Evolutionary conservation across 2,329 filamentous ascomycete genomes (phyloP).

Genomic region (Nothomitra cinnamomea): DNA sequence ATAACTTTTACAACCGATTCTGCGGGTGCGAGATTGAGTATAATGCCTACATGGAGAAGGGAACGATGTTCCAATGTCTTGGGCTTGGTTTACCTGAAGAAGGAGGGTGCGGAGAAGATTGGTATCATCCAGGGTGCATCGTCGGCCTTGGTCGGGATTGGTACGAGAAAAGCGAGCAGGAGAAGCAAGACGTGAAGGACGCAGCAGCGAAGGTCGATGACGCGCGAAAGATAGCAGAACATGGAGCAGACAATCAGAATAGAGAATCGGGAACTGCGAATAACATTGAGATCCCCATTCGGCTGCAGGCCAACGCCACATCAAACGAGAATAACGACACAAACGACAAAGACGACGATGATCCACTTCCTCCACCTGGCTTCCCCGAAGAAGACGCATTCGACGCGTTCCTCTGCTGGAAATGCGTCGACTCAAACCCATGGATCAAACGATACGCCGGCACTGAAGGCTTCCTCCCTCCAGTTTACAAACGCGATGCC

Average conservation of each 20-base stretch:
- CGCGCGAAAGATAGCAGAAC: neutral
- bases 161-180: slow-evolving; percentile 33
- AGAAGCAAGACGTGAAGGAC: slow-evolving; percentile 19
- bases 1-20: slow-evolving; percentile 87
- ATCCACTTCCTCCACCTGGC: slow-evolving; percentile 56
- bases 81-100: slow-evolving; percentile 64
- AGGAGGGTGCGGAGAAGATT: slow-evolving; percentile 89
- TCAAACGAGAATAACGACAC: slow-evolving; percentile 11
- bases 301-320: slow-evolving; percentile 12
- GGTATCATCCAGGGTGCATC: slow-evolving; percentile 91
- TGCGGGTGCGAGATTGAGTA: slow-evolving; percentile 83
- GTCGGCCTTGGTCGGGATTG: slow-evolving; percentile 63
- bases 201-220: slow-evolving; percentile 2
- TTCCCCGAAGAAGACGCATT: slow-evolving; percentile 86
- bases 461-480: slow-evolving; percentile 58
- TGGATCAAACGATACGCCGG: slow-evolving; percentile 88
- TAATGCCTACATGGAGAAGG: slow-evolving; percentile 74
- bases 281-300: too few relatives aligned
- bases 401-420: slow-evolving; percentile 82
- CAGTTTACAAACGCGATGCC: slow-evolving; percentile 36
- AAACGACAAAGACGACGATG: slow-evolving; percentile 33
- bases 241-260: slow-evolving; percentile 11
- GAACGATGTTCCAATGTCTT: slow-evolving; percentile 95
- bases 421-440: slow-evolving; percentile 70
- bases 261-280: slow-evolving; percentile 13